Evolutionary conservation across 1,139 yeast genomes (phyloP), one percentile per base, ranked within the genome.

Genomic region (Candida sp.): DNA sequence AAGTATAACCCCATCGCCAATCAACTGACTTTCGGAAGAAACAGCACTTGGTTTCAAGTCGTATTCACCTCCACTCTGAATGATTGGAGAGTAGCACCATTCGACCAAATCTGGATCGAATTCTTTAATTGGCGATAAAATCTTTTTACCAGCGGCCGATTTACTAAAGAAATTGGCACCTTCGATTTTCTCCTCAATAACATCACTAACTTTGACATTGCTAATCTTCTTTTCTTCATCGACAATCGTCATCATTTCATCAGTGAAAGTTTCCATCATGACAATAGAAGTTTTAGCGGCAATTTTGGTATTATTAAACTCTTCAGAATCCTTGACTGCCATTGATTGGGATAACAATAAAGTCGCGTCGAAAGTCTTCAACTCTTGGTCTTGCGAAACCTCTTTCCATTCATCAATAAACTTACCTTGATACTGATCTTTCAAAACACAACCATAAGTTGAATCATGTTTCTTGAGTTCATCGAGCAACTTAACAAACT

Each of bases 41-140:
- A 83, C 79, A 1, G 96, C 97, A 50, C 95, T 84, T 38, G 96
- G 95, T 56, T 78, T 84, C 58, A 91, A 73, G 61, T 90, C 96
- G 59, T 83, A 91, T 43, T 82, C 82, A 37, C 89, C 90, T 43
- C 96, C 96, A 54, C 95, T 85, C 66, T 91, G 96, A 46, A 93
- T 77, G 45, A 89, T 87, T 27, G 99, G 98, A 39, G 90, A 82
- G 63, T 89, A 90, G 55, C 97, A 87, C 97, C 97, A 93, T 63
- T 93, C 98, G 33, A 93, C 68, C 50, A 82, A 81, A 49, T 81
- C 83, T 3, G 86, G 73, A 56, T 89, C 96, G 53, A 89, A 86
- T 44, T 81, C 82, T 40, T 69, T 58, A 44, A 59, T 53, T 33
- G 67, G 69, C 35, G 68, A 74, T 48, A 70, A 61, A 29, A 78